Evolutionary conservation across 2,329 filamentous ascomycete species (phyloP).

Genomic region (Canariomyces notabilis): DNA sequence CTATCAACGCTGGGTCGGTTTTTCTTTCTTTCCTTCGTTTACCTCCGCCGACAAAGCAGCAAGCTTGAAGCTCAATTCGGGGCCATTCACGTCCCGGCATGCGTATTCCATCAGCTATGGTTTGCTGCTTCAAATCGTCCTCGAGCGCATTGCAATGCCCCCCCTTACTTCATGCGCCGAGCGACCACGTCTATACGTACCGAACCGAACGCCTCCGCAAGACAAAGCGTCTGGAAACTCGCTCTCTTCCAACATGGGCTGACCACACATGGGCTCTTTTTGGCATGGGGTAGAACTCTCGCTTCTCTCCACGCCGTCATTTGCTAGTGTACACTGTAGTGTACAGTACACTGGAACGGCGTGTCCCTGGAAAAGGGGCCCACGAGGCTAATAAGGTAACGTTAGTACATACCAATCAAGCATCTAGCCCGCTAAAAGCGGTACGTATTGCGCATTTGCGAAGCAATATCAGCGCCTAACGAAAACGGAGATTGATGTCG

Average conservation of each 20-base stretch:
- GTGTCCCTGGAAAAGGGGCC: background rate
- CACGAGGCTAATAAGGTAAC: background rate
- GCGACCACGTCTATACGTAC: background rate
- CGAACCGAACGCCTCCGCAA: background rate
- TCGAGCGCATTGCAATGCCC: background rate
- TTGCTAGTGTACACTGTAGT: background rate
- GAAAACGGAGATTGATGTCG: too few species aligned
- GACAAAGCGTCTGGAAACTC: background rate
- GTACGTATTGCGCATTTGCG: too few species aligned
- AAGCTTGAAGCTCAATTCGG: background rate
- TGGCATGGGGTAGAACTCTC: background rate
- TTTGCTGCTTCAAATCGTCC: too few species aligned
- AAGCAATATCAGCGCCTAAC: too few species aligned
- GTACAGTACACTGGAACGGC: too few species aligned
- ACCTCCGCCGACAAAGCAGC: too few species aligned
- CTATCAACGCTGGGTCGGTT: too few species aligned
- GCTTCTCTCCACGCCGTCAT: background rate
- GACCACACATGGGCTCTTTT: background rate
- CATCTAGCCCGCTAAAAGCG: too few species aligned
- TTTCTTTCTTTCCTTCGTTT: too few species aligned
- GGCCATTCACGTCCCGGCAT: slow-evolving; percentile 2
- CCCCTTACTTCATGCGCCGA: background rate
- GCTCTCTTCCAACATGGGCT: background rate
- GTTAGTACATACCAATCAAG: too few species aligned
- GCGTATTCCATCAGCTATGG: too few species aligned